Evolutionary conservation across 139 green algal genomes (phyloP).

Genomic region (Coccomyxa sp.): DNA sequence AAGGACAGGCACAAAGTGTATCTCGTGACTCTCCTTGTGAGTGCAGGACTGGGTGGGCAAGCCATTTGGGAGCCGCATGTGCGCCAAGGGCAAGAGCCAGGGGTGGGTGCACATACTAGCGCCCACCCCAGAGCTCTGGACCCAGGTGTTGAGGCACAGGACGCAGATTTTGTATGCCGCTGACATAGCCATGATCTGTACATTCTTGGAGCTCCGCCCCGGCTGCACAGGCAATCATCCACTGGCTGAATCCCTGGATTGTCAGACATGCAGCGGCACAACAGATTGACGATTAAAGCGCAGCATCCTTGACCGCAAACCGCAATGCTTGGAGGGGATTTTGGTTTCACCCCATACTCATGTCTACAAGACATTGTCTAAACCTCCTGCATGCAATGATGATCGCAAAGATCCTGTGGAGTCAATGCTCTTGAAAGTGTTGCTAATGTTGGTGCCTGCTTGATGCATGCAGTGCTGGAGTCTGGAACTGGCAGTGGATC

Average conservation of each 20-base stretch:
- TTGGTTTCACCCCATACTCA: too few relatives aligned
- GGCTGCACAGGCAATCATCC: conserved; percentile 42
- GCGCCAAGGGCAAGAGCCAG: conserved; percentile 14
- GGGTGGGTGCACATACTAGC: conserved; percentile 78
- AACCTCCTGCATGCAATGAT: too few relatives aligned
- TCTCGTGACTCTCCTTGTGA: neutral
- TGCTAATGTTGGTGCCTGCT: too few relatives aligned
- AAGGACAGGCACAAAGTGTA: neutral
- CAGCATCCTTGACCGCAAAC: too few relatives aligned
- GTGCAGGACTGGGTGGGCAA: conserved; percentile 79
- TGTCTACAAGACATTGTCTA: too few relatives aligned
- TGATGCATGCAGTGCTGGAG: conserved; percentile 60
- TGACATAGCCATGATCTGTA: conserved; percentile 78
- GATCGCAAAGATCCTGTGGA: too few relatives aligned
- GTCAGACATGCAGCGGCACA: too few relatives aligned
- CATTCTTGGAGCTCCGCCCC: conserved; percentile 77
- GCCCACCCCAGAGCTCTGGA: conserved; percentile 91
- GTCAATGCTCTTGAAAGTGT: too few relatives aligned
- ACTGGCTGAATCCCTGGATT: neutral
- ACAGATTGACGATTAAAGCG: too few relatives aligned
- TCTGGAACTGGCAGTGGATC: conserved; percentile 89
- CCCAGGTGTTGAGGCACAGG: conserved; percentile 41
- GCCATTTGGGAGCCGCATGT: conserved; percentile 67
- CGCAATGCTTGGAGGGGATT: too few relatives aligned
- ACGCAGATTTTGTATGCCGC: conserved; percentile 84